Evolutionary conservation across 2,329 filamentous ascomycete species (phyloP), one percentile per base, ranked within the genome.

Genomic region (Paraphaeosphaeria minitans): DNA sequence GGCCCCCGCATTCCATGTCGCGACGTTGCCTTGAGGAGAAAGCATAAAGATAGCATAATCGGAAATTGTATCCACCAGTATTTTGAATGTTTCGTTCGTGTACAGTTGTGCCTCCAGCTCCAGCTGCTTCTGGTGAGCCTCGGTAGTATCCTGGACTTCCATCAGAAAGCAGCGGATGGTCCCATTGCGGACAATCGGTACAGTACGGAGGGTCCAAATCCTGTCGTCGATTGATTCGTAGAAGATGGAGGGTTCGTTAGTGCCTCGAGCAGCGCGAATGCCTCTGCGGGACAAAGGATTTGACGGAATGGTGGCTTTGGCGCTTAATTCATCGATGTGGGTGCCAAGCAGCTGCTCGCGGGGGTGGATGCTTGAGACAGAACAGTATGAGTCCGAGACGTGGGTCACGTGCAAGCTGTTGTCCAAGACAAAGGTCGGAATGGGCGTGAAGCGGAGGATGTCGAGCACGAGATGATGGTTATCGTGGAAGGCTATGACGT

Each of bases 1-100:
- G 0, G 85, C 85, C 1, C 84, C 85, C 0, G 78, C 75, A 62
- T 87, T 87, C 85, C 85, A 87, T 0, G 84, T 86, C 1, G 79
- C 79, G 16, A 87, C 80, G 63, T 81, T 75, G n/a, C 85, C 85
- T 3, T 77, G 72, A 0, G 82, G 79, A 53, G 87, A 84, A 29
- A 87, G 78, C 75, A 87, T 83, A 66, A 87, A 89, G 60, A 88
- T 88, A 57, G 85, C 85, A 64, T 87, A 87, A 60, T 87, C 84
- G 71, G 84, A 85, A 65, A 87, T 83, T 0, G 82, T 84, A 61
- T 88, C 83, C 37, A 88, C 79, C 33, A 89, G 67, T 41, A 87
- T 84, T n/a, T 84, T 83, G 67, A 87, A 87, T 4, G 81, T 82
- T 64, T 86, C 83, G 64, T 82, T 82, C 53, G 66, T 83, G 81